Evolutionary conservation across 2,329 filamentous ascomycete genomes (phyloP).

Genomic region (Fonsecaea pugnacius): DNA sequence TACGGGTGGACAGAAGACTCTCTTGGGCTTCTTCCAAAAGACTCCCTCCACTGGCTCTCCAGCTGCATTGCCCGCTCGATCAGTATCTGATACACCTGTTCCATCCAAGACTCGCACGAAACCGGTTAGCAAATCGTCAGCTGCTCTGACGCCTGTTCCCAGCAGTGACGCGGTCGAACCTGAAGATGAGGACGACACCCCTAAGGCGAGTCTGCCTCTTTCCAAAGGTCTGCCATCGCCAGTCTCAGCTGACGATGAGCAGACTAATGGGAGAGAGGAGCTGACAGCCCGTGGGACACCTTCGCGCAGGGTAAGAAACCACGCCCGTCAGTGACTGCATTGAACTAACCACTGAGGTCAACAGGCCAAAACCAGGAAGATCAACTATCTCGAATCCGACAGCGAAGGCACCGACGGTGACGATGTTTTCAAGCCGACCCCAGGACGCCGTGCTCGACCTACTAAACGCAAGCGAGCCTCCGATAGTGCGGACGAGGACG

Average conservation of each 20-base stretch:
- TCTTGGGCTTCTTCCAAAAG: conserved; percentile 79
- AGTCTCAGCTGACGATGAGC: conserved; percentile 48
- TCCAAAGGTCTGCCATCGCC: conserved; percentile 56
- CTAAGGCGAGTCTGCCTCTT: conserved; percentile 52
- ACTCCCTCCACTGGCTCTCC: conserved; percentile 39
- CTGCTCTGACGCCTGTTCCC: conserved; percentile 70
- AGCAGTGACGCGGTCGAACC: conserved; percentile 77
- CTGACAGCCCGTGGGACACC: conserved; percentile 67
- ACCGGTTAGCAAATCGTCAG: conserved; percentile 47
- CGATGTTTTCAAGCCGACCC: conserved; percentile 66
- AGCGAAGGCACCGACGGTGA: conserved; percentile 72
- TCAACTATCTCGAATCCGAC: conserved; percentile 86
- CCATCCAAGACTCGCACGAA: conserved; percentile 54
- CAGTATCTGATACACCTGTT: conserved; percentile 31
- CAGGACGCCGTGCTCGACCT: conserved; percentile 49
- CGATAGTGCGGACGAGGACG: conserved; percentile 70
- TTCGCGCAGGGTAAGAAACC: conserved; percentile 69
- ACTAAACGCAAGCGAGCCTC: conserved; percentile 65
- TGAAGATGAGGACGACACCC: conserved; percentile 62
- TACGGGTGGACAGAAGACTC: conserved; percentile 68
- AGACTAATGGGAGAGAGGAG: conserved; percentile 37
- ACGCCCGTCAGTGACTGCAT: background rate
- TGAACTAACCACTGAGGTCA: conserved; percentile 16
- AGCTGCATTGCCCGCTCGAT: conserved; percentile 17
- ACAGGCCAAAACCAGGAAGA: conserved; percentile 62